Evolutionary conservation across 1,139 yeast species (phyloP), one percentile per base, ranked within the genome.

Genomic region (Diutina rugosa): DNA sequence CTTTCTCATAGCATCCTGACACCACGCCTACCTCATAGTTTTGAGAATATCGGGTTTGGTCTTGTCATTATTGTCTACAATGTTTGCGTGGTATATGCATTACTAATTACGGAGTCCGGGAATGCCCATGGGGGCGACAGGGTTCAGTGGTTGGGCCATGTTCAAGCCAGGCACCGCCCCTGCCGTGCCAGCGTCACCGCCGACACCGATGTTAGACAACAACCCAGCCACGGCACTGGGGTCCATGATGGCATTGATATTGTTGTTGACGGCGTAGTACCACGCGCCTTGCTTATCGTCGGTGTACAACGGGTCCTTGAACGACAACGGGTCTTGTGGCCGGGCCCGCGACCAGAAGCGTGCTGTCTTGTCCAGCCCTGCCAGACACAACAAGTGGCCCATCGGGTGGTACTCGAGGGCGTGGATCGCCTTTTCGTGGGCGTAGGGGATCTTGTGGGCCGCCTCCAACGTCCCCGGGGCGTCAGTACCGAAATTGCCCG

Each of bases 341-440:
- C 96, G 77, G 1, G 95, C 87, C 56, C 99, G 77, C 45, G 93
- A 84, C 99, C 99, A 93, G 71, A 93, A 89, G 60, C 97, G 73
- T n/a, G 96, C 90, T 12, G 95, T 84, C 66, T 95, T 81, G 69
- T 93, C 99, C 59, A 95, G 90, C 32, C 97, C 93, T 0, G 97
- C 98, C 16, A 97, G 84, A 59, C 95, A 86, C 54, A 93, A 75
- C 57, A 91, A 74, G 69, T 93, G 98, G 2, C 99, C 99, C 64
- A 89, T 75, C 3, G 98, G 98, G 70, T 91, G 97, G 66, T 90
- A 93, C 62, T 91, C 95, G 59, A 93, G 70, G 2, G 96, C 82
- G 71, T 93, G 90, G 56, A 93, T 84, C 4, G 97, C 95, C 71
- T 88, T 87, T 65, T 91, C 97, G 67, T 93, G 99, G 0, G 98